phyloP scores from a whole-genome alignment of 1,284 basidiomycete genomes.

The Marasmius sp. region DNA sequence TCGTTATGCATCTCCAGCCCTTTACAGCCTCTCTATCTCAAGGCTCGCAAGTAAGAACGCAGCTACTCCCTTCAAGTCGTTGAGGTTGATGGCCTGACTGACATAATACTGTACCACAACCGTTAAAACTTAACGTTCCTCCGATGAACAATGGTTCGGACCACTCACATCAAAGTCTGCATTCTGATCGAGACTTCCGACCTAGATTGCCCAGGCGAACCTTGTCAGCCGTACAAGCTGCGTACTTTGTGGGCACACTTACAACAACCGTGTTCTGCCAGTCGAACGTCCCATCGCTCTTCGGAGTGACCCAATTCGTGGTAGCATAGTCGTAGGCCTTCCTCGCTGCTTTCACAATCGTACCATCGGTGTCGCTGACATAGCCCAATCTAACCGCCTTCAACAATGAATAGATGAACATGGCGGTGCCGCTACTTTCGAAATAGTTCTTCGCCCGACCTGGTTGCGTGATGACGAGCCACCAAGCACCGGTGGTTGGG shows the following conservation, averaged over 20 bases:
- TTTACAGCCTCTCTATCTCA: constrained; percentile 37
- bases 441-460: constrained; percentile 47
- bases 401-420: constrained; percentile 48
- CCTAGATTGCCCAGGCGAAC: constrained; percentile 22
- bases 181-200: constrained; percentile 39
- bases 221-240: neutral
- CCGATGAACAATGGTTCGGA: neutral
- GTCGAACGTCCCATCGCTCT: constrained; percentile 42
- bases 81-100: constrained; percentile 34
- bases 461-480: constrained; percentile 50
- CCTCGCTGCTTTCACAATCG: constrained; percentile 34
- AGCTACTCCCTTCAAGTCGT: constrained; percentile 48
- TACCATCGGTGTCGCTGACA: constrained; percentile 37
- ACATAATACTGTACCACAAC: constrained; percentile 38
- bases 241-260: constrained; percentile 12
- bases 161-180: constrained; percentile 40
- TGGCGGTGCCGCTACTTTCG: constrained; percentile 46
- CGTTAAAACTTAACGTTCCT: neutral
- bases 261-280: constrained; percentile 46
- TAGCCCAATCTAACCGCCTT: constrained; percentile 44
- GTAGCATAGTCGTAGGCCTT: constrained; percentile 45
- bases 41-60: constrained; percentile 48
- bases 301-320: constrained; percentile 40
- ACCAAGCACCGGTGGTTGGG: constrained; percentile 42
- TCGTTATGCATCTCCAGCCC: neutral